These are phyloP conservation scores for Trichoderma brevicompactum DNA, from an alignment of 2,329 filamentous ascomycete species.

Conservation along the genomic window DNA sequence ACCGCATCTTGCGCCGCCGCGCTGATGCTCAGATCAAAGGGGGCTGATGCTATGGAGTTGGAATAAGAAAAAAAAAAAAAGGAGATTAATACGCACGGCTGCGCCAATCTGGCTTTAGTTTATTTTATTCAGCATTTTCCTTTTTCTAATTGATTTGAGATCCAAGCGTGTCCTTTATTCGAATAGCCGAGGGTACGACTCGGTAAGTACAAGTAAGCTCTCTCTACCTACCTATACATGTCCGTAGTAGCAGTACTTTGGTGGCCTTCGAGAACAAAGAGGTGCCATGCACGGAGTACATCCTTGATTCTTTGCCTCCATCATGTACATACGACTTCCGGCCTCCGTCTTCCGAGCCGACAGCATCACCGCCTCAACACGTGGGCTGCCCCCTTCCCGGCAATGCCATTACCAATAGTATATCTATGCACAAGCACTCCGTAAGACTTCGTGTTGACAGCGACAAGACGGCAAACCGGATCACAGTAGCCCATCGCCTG, in stretches of 20 bases:
- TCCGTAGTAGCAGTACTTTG: too few species aligned
- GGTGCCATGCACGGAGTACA: too few species aligned
- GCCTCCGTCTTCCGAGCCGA: not conserved
- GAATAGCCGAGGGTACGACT: not conserved
- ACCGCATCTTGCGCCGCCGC: not conserved
- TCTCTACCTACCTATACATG: not conserved
- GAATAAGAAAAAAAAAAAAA: not conserved
- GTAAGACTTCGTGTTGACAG: not conserved
- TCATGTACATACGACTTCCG: too few species aligned
- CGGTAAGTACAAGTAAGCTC: not conserved
- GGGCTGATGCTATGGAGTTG: conserved; percentile 1
- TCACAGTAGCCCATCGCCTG: not conserved
- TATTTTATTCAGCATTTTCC: not conserved
- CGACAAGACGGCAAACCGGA: conserved; percentile 1
- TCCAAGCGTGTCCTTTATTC: conserved; percentile 14
- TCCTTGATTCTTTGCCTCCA: too few species aligned
- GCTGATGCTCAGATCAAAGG: conserved; percentile 8
- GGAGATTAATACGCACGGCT: conserved; percentile 20
- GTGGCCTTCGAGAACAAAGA: conserved; percentile 11
- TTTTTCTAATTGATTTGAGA: conserved; percentile 16
- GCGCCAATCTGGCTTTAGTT: conserved; percentile 13
- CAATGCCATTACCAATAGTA: conserved; percentile 2
- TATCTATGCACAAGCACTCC: not conserved
- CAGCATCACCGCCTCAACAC: conserved; percentile 16
- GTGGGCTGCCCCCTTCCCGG: conserved; percentile 7